These are phyloP conservation scores for Fraxinus quadrangulata DNA, from an alignment of 257 asterid genomes.

Conservation along the genomic window DNA sequence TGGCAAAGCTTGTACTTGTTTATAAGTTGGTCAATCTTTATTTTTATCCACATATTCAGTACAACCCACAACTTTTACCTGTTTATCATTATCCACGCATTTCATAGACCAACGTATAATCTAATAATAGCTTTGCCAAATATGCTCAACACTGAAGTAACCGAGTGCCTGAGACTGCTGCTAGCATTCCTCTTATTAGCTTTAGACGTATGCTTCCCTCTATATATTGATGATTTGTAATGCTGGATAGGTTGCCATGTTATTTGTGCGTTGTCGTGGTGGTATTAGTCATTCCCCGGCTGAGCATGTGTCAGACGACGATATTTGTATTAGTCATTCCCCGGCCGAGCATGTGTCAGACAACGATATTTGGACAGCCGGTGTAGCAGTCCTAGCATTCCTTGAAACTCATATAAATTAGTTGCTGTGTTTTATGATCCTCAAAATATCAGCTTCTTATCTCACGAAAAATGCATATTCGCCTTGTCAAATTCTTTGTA, in stretches of 20 bases:
- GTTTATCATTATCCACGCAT: no score
- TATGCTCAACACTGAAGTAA: no score
- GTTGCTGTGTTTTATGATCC: conserved; percentile 8
- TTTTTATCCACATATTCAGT: no score
- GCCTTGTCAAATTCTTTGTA: neutral
- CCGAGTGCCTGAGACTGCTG: no score
- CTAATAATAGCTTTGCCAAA: no score
- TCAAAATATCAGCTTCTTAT: neutral
- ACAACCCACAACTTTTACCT: no score
- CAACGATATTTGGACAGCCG: conserved; percentile 78
- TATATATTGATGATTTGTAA: conserved; percentile 17
- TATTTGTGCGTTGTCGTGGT: conserved; percentile 93
- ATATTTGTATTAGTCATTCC: conserved; percentile 73
- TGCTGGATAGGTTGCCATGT: conserved; percentile 71
- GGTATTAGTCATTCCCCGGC: conserved; percentile 92
- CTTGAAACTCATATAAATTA: conserved; percentile 61
- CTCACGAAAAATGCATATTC: neutral
- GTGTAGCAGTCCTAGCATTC: conserved; percentile 75
- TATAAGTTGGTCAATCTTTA: neutral
- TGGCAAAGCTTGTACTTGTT: neutral
- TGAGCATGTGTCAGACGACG: conserved; percentile 16
- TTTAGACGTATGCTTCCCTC: neutral
- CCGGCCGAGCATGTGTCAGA: no score
- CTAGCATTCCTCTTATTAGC: neutral
- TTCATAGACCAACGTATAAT: neutral